Percentiles rank a stretch among this genome's conserved stretches.
These are phyloP conservation scores for Peniophora sp. DNA, from an alignment of 1,284 basidiomycete species.

Conservation along the genomic window DNA sequence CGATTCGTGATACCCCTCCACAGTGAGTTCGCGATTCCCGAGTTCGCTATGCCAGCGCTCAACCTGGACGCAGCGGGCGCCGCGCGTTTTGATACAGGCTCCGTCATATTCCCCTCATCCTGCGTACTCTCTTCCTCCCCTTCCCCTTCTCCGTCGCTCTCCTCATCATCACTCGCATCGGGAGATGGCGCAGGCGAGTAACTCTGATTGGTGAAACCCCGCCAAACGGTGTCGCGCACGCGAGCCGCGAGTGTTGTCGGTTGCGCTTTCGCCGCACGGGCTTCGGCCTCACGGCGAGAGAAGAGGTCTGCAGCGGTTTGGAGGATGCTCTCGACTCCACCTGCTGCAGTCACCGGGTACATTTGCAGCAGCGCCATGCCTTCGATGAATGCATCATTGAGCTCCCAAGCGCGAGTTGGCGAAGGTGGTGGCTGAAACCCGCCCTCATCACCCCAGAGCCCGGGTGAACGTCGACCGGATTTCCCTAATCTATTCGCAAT, in stretches of 20 bases:
- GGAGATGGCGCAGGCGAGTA: conserved; percentile 29
- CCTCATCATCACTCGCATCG: conserved; percentile 26
- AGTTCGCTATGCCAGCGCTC: conserved; percentile 47
- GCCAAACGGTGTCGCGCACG: conserved; percentile 59
- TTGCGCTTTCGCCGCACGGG: conserved; percentile 21
- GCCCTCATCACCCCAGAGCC: conserved; percentile 50
- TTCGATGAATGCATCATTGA: conserved; percentile 58
- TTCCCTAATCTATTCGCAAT: conserved; percentile 44
- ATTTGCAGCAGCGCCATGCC: conserved; percentile 54
- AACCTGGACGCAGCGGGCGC: conserved; percentile 25
- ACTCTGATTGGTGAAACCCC: conserved; percentile 49
- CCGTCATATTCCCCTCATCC: conserved; percentile 35
- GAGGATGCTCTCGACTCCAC: conserved; percentile 63
- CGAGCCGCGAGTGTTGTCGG: conserved; percentile 43
- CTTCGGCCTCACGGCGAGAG: conserved; percentile 37
- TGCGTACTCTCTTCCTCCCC: conserved; percentile 27
- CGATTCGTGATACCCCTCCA: conserved; percentile 73
- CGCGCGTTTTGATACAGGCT: conserved; percentile 7
- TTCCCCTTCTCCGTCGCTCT: conserved; percentile 28
- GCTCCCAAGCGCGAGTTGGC: conserved; percentile 42
- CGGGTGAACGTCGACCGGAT: conserved; percentile 29
- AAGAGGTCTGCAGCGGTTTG: conserved; percentile 58
- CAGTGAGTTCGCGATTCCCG: conserved; percentile 49
- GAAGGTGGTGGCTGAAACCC: conserved; percentile 30
- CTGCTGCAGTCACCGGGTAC: conserved; percentile 55